These are phyloP conservation scores for Exserohilum turcica DNA, from an alignment of 2,329 filamentous ascomycete genomes.

Conservation along the genomic window DNA sequence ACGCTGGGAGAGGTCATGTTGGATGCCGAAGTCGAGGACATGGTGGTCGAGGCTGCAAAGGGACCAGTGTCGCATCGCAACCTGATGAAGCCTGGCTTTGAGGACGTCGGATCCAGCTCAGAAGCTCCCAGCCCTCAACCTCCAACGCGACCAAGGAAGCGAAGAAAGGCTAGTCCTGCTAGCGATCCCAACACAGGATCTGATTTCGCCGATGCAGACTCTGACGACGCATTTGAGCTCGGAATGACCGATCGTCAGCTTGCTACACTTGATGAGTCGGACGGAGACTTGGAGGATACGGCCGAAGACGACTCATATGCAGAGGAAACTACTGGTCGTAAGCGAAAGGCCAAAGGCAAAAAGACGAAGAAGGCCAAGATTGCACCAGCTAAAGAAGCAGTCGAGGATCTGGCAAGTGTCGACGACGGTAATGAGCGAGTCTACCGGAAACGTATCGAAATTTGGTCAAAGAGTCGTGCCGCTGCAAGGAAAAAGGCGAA, in stretches of 20 bases:
- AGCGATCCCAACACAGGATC: conserved; percentile 24
- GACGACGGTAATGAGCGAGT: conserved; percentile 89
- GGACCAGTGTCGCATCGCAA: conserved; percentile 55
- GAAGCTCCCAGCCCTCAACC: conserved; percentile 39
- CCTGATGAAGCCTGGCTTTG: conserved; percentile 56
- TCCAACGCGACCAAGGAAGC: conserved; percentile 46
- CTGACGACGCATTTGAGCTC: conserved; percentile 51
- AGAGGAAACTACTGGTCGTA: conserved; percentile 47
- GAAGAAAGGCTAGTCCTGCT: conserved; percentile 36
- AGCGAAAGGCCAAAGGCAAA: conserved; percentile 46
- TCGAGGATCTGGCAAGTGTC: conserved; percentile 65
- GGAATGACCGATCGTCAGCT: conserved; percentile 48
- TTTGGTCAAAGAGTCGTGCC: conserved; percentile 72
- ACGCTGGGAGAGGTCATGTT: conserved; percentile 77
- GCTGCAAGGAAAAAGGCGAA: conserved; percentile 60
- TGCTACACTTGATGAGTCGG: conserved; percentile 48
- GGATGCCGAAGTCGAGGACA: conserved; percentile 76
- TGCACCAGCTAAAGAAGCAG: conserved; percentile 28
- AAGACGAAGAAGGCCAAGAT: conserved; percentile 30
- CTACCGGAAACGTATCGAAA: conserved; percentile 74
- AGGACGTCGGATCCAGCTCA: conserved; percentile 36
- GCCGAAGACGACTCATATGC: conserved; percentile 48
- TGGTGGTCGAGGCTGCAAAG: conserved; percentile 53
- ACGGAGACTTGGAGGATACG: conserved; percentile 41
- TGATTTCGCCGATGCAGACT: conserved; percentile 39